Evolutionary conservation across 805 yeast species (phyloP).

Genomic region (Wickerhamomyces chambardii): DNA sequence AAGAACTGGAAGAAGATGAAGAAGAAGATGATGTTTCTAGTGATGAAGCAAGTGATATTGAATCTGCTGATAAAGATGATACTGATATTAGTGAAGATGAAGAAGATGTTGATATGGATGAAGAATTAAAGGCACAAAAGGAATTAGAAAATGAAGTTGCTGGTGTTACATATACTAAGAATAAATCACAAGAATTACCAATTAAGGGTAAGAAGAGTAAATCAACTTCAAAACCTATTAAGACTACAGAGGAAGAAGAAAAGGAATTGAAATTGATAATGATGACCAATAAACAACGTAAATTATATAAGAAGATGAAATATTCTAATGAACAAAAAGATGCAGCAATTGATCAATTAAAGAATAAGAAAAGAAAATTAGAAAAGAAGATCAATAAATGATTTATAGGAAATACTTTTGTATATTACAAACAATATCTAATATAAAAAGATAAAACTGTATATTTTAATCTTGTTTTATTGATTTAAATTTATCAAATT

Average conservation of each 20-base stretch:
- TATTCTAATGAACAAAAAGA: slow-evolving; percentile 82
- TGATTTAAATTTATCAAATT: no score
- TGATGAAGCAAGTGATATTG: no score
- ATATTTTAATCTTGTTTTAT: no score
- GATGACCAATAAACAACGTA: slow-evolving; percentile 97
- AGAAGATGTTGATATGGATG: slow-evolving; percentile 51
- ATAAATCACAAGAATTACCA: no score
- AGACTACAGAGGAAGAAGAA: slow-evolving; percentile 55
- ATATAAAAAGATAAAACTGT: no score
- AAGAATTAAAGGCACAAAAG: slow-evolving; percentile 53
- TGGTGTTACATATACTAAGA: slow-evolving; percentile 72
- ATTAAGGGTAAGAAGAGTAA: no score
- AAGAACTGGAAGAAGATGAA: slow-evolving; percentile 39
- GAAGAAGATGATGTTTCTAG: slow-evolving; percentile 45
- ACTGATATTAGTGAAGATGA: slow-evolving; percentile 36
- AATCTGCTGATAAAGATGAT: slow-evolving; percentile 41
- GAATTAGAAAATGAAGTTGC: slow-evolving; percentile 88
- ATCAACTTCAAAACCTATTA: no score
- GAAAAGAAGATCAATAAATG: slow-evolving; percentile 51
- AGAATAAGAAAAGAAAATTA: slow-evolving; percentile 61
- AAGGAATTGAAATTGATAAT: slow-evolving; percentile 89
- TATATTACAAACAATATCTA: no score
- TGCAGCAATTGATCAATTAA: slow-evolving; percentile 57
- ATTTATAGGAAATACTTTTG: no score
- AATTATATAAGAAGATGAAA: slow-evolving; percentile 91